Base-by-base conservation (phyloP, 176 grass and related monocot genomes). In the Carex parvula region DNA sequence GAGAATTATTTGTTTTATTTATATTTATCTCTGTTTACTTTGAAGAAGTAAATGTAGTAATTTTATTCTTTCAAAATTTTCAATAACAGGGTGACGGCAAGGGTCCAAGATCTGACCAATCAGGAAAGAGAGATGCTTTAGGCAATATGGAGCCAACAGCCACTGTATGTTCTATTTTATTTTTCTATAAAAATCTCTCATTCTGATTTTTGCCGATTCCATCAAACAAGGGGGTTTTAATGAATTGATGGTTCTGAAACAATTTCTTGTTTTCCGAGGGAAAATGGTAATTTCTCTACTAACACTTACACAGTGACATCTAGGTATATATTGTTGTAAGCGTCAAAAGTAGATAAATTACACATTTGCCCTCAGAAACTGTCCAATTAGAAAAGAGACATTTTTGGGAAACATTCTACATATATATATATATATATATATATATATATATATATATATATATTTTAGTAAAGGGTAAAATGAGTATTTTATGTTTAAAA, bases 11-110 rank as follows among this genome's bases (percentile, higher is more conserved):
- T 69, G 5, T 69, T 66, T 62, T 62, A 41, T 46, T 81, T 81
- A 64, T 33, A 75, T 52, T 53, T 61, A 61, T 35, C 44, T 42
- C 30, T 33, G 14, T 30, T 50, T 4, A 78, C 48, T 78, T 78
- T 78, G 73, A 56, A 78, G 2, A 52, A 57, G 52, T 33, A 0
- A 13, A 78, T 33, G 53, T 83, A 41, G 64, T 48, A 16, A 21
- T 48, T 15, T 16, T 42, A 6, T 56, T 82, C 8, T 9, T 66
- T 83, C 30, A 63, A 69, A 70, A 70, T 42, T 66, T 84, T 15
- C 52, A 65, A 68, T 42, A 30, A 83, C 60, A 95, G 93, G 90
- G 84, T 80, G 93, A 95, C 46, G 84, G 84, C 81, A 95, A 90
- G 68, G 87, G 87, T 73, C 87, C 90, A 0, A 88, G 69, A 83